Conservation (phyloP, 1,284 basidiomycete genomes). For the Mycena citricolor region DNA sequence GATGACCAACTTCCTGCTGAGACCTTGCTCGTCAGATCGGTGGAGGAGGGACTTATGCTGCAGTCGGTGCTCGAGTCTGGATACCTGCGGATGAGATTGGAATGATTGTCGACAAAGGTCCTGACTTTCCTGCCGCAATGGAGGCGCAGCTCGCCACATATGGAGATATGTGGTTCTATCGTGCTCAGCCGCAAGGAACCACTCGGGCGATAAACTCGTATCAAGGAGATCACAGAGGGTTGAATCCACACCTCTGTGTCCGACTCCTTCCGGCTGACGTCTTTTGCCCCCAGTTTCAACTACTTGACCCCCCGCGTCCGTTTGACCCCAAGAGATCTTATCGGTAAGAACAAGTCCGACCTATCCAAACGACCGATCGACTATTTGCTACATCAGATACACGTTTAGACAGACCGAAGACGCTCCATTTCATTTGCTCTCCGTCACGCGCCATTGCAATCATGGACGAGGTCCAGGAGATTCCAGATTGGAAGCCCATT, state of each 20-base stretch:
- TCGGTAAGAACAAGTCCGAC: too few relatives aligned
- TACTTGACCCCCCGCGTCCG: slow-evolving; percentile 78
- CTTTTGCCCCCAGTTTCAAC: slow-evolving; percentile 71
- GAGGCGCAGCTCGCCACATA: slow-evolving; percentile 59
- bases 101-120: slow-evolving; percentile 84
- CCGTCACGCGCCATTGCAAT: slow-evolving; percentile 71
- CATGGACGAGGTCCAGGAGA: slow-evolving; percentile 56
- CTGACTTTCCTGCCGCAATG: slow-evolving; percentile 71
- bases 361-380: too few relatives aligned
- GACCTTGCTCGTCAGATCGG: slow-evolving; percentile 63
- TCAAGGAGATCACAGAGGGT: slow-evolving; percentile 73
- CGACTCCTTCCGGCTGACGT: neutral
- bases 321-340: slow-evolving; percentile 72
- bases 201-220: slow-evolving; percentile 84
- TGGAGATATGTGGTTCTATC: slow-evolving; percentile 82
- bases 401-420: slow-evolving; percentile 50
- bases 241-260: slow-evolving; percentile 5
- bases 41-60: slow-evolving; percentile 83
- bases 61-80: slow-evolving; percentile 82
- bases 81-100: slow-evolving; percentile 55
- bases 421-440: slow-evolving; percentile 87
- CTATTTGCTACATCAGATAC: too few relatives aligned
- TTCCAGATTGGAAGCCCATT: slow-evolving; percentile 60
- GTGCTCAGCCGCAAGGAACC: slow-evolving; percentile 56
- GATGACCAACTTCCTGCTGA: slow-evolving; percentile 10